phyloP scores from a whole-genome alignment of 805 yeast genomes.

The Starmerella sp. region DNA sequence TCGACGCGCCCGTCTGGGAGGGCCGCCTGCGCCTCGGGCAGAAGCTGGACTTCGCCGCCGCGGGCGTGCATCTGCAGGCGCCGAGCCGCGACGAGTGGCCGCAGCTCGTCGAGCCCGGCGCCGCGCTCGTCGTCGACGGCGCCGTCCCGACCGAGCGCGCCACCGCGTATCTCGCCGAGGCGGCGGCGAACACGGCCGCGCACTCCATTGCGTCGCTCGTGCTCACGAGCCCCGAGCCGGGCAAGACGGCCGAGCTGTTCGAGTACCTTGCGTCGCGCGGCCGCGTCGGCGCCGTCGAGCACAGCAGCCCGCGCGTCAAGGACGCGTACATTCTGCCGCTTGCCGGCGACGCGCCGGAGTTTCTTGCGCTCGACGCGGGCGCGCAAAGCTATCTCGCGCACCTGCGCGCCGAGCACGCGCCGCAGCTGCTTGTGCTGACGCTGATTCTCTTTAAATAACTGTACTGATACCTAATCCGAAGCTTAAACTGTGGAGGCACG shows the following conservation, averaged over 20 bases:
- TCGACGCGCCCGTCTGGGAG: slow-evolving; percentile 3
- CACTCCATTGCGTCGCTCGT: slow-evolving; percentile 46
- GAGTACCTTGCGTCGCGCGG: slow-evolving; percentile 37
- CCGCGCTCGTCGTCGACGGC: slow-evolving; percentile 47
- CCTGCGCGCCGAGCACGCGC: slow-evolving; percentile 4
- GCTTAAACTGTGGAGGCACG: neutral
- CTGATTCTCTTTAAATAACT: neutral
- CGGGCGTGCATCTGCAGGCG: slow-evolving; percentile 17
- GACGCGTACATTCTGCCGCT: slow-evolving; percentile 51
- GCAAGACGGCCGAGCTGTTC: slow-evolving; percentile 28
- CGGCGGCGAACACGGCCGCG: slow-evolving; percentile 26
- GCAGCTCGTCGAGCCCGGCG: slow-evolving; percentile 15
- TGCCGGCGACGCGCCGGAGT: neutral
- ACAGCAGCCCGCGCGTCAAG: slow-evolving; percentile 41
- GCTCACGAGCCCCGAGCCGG: slow-evolving; percentile 28
- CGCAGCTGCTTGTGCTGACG: neutral
- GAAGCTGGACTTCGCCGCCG: neutral
- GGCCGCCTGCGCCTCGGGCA: slow-evolving; percentile 22
- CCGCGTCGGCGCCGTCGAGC: slow-evolving; percentile 52
- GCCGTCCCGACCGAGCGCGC: slow-evolving; percentile 47
- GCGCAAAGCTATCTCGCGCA: neutral
- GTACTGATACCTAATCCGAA: too few species aligned
- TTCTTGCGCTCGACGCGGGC: neutral
- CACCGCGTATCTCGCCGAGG: slow-evolving; percentile 42
- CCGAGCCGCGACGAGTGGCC: slow-evolving; percentile 21